Conservation (phyloP, 371 early-diverging fungal genomes). For the Entomophthora muscae region DNA sequence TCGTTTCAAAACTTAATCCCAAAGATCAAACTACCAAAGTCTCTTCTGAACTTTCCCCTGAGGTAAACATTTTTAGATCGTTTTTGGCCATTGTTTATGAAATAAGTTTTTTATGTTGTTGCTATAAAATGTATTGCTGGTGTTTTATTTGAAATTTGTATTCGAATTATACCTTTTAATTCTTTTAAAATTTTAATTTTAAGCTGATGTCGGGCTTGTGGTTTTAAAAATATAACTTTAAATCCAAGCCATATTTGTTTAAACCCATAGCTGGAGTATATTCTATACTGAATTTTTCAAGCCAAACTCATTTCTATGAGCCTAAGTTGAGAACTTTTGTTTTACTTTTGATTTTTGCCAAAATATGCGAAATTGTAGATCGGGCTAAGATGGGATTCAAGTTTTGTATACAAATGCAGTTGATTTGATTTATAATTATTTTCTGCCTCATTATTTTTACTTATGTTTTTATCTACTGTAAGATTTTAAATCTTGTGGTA, state of each 20-base stretch:
- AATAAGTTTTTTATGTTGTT: background rate
- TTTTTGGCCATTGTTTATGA: background rate
- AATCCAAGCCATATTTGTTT: background rate
- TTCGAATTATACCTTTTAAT: background rate
- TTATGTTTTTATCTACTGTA: background rate
- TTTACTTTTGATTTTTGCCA: background rate
- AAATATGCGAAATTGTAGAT: background rate
- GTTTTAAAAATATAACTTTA: background rate
- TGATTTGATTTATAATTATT: background rate
- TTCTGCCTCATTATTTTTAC: background rate
- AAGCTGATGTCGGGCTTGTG: background rate
- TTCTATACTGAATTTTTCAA: background rate
- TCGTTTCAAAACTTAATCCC: background rate
- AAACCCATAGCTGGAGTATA: background rate
- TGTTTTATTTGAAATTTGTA: background rate
- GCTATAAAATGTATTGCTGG: background rate
- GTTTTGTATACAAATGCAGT: background rate
- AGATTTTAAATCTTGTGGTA: background rate
- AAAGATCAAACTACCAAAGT: background rate
- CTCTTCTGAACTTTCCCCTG: background rate
- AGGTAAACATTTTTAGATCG: background rate
- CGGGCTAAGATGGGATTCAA: background rate
- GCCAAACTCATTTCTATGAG: too few relatives aligned
- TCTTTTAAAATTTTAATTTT: background rate
- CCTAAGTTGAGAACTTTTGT: background rate